Evolutionary conservation across 768 basidiomycete species (phyloP).

Genomic region (Termitomyces sp.): DNA sequence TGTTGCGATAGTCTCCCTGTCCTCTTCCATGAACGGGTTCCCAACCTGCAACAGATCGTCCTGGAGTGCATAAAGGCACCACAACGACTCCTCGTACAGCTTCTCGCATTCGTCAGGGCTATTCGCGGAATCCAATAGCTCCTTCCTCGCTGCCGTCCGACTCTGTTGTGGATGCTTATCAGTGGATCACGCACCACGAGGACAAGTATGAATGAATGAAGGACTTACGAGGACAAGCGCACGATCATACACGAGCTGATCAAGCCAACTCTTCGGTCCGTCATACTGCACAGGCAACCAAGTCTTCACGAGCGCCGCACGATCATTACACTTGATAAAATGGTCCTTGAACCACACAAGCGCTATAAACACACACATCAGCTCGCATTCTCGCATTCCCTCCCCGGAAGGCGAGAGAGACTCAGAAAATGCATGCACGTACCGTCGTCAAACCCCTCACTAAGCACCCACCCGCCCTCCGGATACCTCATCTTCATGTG

Average conservation of each 20-base stretch:
- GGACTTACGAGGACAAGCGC: conserved; percentile 54
- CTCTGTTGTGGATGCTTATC: conserved; percentile 50
- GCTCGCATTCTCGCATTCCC: background rate
- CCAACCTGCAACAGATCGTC: conserved; percentile 81
- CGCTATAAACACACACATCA: conserved; percentile 38
- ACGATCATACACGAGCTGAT: conserved; percentile 90
- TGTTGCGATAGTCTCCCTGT: conserved; percentile 69
- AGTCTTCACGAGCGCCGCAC: conserved; percentile 82
- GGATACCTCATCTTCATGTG: conserved; percentile 78
- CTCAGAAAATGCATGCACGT: too few relatives aligned
- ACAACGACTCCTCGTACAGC: conserved; percentile 90
- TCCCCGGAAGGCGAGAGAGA: background rate
- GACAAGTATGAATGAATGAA: background rate
- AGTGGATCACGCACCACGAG: background rate
- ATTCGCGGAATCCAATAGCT: conserved; percentile 73
- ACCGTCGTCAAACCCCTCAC: conserved; percentile 81
- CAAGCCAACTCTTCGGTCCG: conserved; percentile 78
- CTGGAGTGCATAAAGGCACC: conserved; percentile 89
- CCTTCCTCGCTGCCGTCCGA: conserved; percentile 87
- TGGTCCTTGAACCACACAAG: conserved; percentile 88
- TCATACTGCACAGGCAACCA: conserved; percentile 82
- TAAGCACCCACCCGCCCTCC: conserved; percentile 68
- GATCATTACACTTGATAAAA: conserved; percentile 92
- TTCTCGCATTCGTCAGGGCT: conserved; percentile 84
- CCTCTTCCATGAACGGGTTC: conserved; percentile 83